These are phyloP conservation scores for Pisolithus albus DNA, from an alignment of 768 basidiomycete genomes.

Conservation along the genomic window DNA sequence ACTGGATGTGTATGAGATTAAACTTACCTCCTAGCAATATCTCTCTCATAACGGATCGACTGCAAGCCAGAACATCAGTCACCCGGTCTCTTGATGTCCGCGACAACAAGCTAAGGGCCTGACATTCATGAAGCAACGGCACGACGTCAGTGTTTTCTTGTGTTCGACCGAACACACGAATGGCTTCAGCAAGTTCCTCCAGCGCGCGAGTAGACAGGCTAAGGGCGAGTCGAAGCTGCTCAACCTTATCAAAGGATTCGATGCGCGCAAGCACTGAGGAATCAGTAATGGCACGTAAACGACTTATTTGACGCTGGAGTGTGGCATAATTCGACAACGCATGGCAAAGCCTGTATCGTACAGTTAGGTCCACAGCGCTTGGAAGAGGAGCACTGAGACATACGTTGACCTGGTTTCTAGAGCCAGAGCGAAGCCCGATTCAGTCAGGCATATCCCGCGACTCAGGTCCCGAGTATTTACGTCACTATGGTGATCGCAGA, in stretches of 20 bases:
- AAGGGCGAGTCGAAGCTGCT: conserved; percentile 16
- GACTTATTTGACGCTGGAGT: conserved; percentile 10
- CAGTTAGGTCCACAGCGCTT: conserved; percentile 8
- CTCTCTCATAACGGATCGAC: conserved; percentile 18
- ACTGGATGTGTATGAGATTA: neutral
- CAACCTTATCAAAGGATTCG: conserved; percentile 9
- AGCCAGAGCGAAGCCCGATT: conserved; percentile 69
- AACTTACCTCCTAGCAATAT: conserved; percentile 34
- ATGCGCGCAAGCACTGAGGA: conserved; percentile 15
- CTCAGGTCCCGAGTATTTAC: conserved; percentile 82
- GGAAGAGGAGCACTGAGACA: neutral
- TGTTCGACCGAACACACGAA: conserved; percentile 28
- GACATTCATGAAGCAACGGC: conserved; percentile 24
- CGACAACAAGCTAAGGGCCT: conserved; percentile 18
- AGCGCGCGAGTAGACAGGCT: conserved; percentile 23
- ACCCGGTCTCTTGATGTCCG: conserved; percentile 23
- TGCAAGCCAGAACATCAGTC: conserved; percentile 12
- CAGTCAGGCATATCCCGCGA: conserved; percentile 68
- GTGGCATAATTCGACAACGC: conserved; percentile 11
- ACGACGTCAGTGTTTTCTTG: conserved; percentile 17
- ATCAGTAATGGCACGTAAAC: conserved; percentile 18
- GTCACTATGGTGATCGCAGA: conserved; percentile 73
- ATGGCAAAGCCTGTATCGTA: conserved; percentile 12
- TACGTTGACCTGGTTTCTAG: conserved; percentile 59
- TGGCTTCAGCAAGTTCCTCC: conserved; percentile 32